A percentile compares a stretch with the other conserved stretches of the same genome.
Conservation (phyloP, 306 rosid species). For the Aeschynomene evenia region DNA sequence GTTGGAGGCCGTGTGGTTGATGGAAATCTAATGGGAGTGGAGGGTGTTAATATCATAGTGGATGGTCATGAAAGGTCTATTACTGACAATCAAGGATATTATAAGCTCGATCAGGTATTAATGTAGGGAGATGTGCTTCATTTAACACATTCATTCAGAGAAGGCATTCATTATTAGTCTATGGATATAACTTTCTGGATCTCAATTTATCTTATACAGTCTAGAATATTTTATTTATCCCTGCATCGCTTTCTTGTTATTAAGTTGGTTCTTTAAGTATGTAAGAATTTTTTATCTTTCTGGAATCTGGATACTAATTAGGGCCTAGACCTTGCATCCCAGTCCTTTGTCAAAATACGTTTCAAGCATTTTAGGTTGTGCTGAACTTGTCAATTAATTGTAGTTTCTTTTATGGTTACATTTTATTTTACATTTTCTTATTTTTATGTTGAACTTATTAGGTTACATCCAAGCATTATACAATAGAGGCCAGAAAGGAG, state of each 20-base stretch:
- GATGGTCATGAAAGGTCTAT: constrained; percentile 89
- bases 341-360: background rate
- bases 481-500: constrained; percentile 82
- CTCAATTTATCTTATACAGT: constrained; percentile 11
- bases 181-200: constrained; percentile 4
- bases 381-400: constrained; percentile 6
- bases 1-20: constrained; percentile 94
- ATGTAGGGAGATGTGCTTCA: constrained; percentile 20
- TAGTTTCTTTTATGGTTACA: background rate
- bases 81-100: constrained; percentile 92
- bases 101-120: constrained; percentile 95
- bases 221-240: constrained; percentile 12
- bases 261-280: constrained; percentile 19
- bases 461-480: constrained; percentile 88
- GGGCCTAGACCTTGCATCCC: background rate
- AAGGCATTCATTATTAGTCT: background rate
- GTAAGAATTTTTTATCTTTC: constrained; percentile 1
- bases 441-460: constrained; percentile 41
- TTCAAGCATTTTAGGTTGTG: constrained; percentile 9
- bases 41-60: constrained; percentile 81
- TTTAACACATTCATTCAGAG: constrained; percentile 7
- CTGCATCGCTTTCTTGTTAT: background rate
- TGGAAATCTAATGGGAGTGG: constrained; percentile 82
- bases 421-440: constrained; percentile 18
- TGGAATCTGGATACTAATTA: background rate